phyloP scores from a whole-genome alignment of 768 basidiomycete species.

The Crassisporium funariophilum region DNA sequence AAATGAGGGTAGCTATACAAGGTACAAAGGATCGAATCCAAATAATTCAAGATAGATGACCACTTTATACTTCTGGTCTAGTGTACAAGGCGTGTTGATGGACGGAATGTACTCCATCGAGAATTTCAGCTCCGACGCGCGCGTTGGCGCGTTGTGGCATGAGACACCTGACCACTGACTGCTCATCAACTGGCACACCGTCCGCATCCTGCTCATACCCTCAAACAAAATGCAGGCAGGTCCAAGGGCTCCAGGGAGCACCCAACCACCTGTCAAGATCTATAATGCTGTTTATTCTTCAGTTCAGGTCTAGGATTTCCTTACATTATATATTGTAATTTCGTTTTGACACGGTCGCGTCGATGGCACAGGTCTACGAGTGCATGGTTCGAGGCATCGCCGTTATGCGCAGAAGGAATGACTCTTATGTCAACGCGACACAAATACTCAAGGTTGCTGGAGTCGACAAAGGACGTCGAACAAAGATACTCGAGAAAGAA shows the following conservation, averaged over 20 bases:
- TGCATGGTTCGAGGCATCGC: constrained; percentile 98
- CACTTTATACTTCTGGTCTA: too few species aligned
- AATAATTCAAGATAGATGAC: too few species aligned
- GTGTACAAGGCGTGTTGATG: too few species aligned
- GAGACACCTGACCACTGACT: constrained; percentile 27
- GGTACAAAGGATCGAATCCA: too few species aligned
- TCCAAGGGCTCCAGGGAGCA: constrained; percentile 42
- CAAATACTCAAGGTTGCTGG: constrained; percentile 99
- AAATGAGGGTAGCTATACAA: too few species aligned
- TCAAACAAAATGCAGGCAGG: constrained; percentile 49
- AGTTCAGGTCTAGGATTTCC: constrained; percentile 60
- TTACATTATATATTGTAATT: constrained; percentile 9
- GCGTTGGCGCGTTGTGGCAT: constrained; percentile 40
- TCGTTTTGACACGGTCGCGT: constrained; percentile 40
- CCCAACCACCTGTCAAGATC: constrained; percentile 71
- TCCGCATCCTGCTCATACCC: constrained; percentile 23
- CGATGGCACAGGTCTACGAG: constrained; percentile 79
- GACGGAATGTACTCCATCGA: too few species aligned
- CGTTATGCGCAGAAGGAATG: constrained; percentile 94
- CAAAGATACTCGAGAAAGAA: constrained; percentile 97
- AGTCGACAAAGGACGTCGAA: constrained; percentile 93
- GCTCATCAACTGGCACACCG: constrained; percentile 30
- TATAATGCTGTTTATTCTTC: constrained; percentile 94
- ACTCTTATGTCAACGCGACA: constrained; percentile 97
- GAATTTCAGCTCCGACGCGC: constrained; percentile 36